phyloP scores from a whole-genome alignment of 1,139 yeast species.

The Yarrowia galli region DNA sequence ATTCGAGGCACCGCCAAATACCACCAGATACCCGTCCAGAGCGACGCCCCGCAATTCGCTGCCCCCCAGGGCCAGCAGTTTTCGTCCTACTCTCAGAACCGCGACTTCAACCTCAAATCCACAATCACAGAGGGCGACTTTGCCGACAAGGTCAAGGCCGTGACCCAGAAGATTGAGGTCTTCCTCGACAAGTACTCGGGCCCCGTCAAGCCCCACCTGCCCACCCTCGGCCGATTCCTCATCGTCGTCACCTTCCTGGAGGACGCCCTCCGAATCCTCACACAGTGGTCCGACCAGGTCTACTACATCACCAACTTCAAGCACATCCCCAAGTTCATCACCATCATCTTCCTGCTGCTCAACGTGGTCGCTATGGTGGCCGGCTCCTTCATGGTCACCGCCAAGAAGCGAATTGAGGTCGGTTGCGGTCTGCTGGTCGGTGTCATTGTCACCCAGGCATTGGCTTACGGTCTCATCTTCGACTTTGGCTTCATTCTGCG shows the following conservation, averaged over 20 bases:
- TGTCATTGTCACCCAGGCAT: constrained; percentile 83
- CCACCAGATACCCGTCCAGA: constrained; percentile 39
- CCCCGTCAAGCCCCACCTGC: constrained; percentile 58
- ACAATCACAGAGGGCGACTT: constrained; percentile 24
- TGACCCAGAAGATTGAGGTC: constrained; percentile 49
- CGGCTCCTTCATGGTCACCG: constrained; percentile 76
- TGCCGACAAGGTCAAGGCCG: constrained; percentile 41
- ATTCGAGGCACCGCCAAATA: constrained; percentile 40
- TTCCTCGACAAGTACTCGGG: constrained; percentile 50
- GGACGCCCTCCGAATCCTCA: constrained; percentile 81
- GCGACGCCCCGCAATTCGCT: constrained; percentile 22
- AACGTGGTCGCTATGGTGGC: constrained; percentile 75
- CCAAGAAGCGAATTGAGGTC: constrained; percentile 71
- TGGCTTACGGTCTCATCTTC: constrained; percentile 85
- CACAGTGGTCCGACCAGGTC: constrained; percentile 94
- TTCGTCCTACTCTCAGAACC: constrained; percentile 35
- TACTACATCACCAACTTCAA: constrained; percentile 82
- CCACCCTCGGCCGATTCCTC: constrained; percentile 85
- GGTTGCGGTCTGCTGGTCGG: constrained; percentile 75
- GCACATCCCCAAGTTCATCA: constrained; percentile 78
- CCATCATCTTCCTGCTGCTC: constrained; percentile 67
- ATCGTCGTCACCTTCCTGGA: constrained; percentile 95
- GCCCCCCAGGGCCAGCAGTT: constrained; percentile 38
- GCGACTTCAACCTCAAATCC: constrained; percentile 33
- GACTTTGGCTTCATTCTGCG: constrained; percentile 84